A percentile compares a stretch with the other conserved stretches of the same genome.
Conservation (phyloP, 148 eudicot genomes). For the Nepenthes mirabilis region DNA sequence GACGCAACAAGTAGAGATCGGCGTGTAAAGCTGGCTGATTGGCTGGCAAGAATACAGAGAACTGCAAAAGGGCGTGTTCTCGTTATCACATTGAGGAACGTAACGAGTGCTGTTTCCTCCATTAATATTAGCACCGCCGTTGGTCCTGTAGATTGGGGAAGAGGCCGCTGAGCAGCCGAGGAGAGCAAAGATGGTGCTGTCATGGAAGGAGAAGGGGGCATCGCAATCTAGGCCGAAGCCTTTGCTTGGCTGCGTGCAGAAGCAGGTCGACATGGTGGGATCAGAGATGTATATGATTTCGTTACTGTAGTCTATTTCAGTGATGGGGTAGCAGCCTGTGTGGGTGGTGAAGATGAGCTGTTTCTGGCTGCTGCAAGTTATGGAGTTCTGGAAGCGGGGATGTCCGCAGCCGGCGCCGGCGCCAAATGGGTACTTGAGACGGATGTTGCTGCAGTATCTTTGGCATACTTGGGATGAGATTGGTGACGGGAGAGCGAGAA, state of each 20-base stretch:
- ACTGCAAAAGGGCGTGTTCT: conserved; percentile 48
- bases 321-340: conserved; percentile 62
- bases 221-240: conserved; percentile 82
- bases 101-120: conserved; percentile 11
- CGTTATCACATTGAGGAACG: conserved; percentile 47
- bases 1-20: conserved; percentile 61
- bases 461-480: conserved; percentile 57
- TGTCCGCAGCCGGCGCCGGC: conserved; percentile 72
- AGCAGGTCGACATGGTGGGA: conserved; percentile 79
- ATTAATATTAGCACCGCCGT: conserved; percentile 8
- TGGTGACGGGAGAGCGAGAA: conserved; percentile 17
- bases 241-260: conserved; percentile 50
- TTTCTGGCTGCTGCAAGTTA: conserved; percentile 43
- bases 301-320: conserved; percentile 48
- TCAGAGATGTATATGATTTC: conserved; percentile 54
- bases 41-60: conserved; percentile 65
- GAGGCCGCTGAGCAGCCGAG: conserved; percentile 46
- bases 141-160: conserved; percentile 39
- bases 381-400: conserved; percentile 48
- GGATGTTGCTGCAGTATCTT: conserved; percentile 48
- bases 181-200: conserved; percentile 53
- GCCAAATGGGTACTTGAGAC: conserved; percentile 74
- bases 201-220: conserved; percentile 71
- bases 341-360: conserved; percentile 57
- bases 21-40: conserved; percentile 45